A percentile compares a stretch with the other conserved stretches of the same genome.
Conservation (phyloP, 768 basidiomycete species). For the Peribolospora kevripleyi region DNA sequence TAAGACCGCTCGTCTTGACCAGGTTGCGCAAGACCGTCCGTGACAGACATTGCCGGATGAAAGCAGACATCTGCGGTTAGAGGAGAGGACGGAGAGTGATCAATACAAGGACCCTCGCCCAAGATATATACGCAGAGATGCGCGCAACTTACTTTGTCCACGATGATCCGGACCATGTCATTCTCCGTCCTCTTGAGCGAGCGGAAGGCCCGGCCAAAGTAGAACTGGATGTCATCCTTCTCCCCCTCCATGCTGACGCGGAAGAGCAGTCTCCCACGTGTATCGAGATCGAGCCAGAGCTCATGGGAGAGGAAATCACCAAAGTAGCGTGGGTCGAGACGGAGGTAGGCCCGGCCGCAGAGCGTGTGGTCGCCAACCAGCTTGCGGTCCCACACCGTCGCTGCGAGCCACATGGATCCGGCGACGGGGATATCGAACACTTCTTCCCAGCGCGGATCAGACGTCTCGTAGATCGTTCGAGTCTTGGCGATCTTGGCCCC, state of each 20-base stretch:
- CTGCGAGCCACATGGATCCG: constrained; percentile 88
- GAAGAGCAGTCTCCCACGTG: constrained; percentile 46
- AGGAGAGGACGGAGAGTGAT: not conserved
- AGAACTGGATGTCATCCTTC: constrained; percentile 92
- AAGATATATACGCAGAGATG: not conserved
- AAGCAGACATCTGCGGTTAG: constrained; percentile 56
- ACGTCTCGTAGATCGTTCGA: constrained; percentile 74
- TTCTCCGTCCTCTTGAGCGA: constrained; percentile 75
- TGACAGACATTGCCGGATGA: constrained; percentile 69
- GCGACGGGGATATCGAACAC: constrained; percentile 86
- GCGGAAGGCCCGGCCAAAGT: constrained; percentile 78
- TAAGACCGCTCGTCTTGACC: constrained; percentile 30
- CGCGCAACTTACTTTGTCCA: constrained; percentile 54
- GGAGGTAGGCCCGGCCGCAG: constrained; percentile 72
- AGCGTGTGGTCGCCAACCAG: constrained; percentile 55
- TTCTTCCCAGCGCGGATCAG: constrained; percentile 91
- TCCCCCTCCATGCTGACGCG: constrained; percentile 96
- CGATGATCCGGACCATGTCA: constrained; percentile 86
- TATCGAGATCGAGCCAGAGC: constrained; percentile 72
- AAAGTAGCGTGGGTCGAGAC: constrained; percentile 67
- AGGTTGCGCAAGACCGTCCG: constrained; percentile 49
- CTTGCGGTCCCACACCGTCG: constrained; percentile 73
- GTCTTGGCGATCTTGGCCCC: constrained; percentile 82
- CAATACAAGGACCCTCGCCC: not conserved
- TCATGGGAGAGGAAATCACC: constrained; percentile 77